Evolutionary conservation across 176 grass and related monocot species (phyloP).

Genomic region (Oryza brachyantha): DNA sequence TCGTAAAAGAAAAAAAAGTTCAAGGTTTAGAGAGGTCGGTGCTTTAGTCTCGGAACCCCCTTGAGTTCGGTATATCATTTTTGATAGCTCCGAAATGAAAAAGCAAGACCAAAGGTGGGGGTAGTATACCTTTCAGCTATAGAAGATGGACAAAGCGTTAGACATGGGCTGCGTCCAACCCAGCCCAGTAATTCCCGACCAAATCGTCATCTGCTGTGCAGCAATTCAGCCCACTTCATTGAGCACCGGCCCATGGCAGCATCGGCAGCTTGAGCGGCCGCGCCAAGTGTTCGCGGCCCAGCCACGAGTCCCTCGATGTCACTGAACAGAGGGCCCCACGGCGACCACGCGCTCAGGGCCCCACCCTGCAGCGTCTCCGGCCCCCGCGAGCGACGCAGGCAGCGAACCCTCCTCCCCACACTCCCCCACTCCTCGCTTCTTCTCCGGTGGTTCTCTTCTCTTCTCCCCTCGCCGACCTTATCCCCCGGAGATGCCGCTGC

Average conservation of each 20-base stretch:
- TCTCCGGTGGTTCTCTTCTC: neutral
- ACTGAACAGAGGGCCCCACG: neutral
- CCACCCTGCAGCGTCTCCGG: neutral
- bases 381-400: too few species aligned
- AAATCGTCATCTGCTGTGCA: too few species aligned
- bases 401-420: too few species aligned
- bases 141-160: too few species aligned
- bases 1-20: too few species aligned
- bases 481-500: conserved; percentile 40
- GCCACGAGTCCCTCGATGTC: neutral
- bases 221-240: neutral
- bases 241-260: neutral
- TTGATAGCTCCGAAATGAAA: too few species aligned
- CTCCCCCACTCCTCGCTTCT: neutral
- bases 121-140: too few species aligned
- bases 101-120: too few species aligned
- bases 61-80: too few species aligned
- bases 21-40: too few species aligned
- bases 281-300: conserved; percentile 12
- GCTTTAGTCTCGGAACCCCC: neutral
- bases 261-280: neutral
- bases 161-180: too few species aligned
- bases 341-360: neutral
- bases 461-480: conserved; percentile 47
- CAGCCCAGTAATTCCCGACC: too few species aligned